Evolutionary conservation across 306 rosid genomes (phyloP).

Genomic region (Acacia confusa): DNA sequence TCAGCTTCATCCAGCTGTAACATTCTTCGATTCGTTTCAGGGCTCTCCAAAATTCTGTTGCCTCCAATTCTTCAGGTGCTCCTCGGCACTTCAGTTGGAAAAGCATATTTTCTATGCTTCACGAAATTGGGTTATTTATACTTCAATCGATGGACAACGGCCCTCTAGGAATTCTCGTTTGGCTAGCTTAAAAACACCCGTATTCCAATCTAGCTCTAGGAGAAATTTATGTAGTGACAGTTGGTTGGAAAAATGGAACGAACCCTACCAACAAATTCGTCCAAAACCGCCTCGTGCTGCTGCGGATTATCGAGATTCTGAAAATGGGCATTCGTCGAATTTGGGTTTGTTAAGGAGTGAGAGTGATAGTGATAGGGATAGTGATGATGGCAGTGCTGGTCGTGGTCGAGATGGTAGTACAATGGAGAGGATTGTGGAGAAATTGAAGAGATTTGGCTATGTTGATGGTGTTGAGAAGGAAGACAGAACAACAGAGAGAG

Average conservation of each 20-base stretch:
- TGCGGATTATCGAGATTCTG: constrained; percentile 54
- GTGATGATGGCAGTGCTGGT: constrained; percentile 16
- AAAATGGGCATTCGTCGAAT: constrained; percentile 44
- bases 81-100: constrained; percentile 39
- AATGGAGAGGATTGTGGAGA: constrained; percentile 86
- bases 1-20: constrained; percentile 60
- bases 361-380: constrained; percentile 30
- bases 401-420: constrained; percentile 50
- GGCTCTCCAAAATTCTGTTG: constrained; percentile 48
- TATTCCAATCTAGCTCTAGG: constrained; percentile 16
- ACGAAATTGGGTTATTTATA: constrained; percentile 19
- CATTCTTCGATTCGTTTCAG: constrained; percentile 67
- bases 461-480: constrained; percentile 42
- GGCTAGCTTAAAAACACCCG: constrained; percentile 25
- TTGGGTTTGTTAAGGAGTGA: constrained; percentile 37
- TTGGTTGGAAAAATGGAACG: constrained; percentile 77
- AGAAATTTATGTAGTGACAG: constrained; percentile 35
- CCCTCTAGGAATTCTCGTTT: constrained; percentile 38
- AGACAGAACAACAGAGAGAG: constrained; percentile 40
- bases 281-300: constrained; percentile 57
- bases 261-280: constrained; percentile 36
- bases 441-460: constrained; percentile 81
- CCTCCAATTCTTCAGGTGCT: constrained; percentile 52
- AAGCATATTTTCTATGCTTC: constrained; percentile 29
- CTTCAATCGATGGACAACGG: constrained; percentile 30